Percentiles rank a stretch among this genome's conserved stretches.
These are phyloP conservation scores for Fusarium praegraminearum DNA, from an alignment of 2,329 filamentous ascomycete species.

Conservation along the genomic window DNA sequence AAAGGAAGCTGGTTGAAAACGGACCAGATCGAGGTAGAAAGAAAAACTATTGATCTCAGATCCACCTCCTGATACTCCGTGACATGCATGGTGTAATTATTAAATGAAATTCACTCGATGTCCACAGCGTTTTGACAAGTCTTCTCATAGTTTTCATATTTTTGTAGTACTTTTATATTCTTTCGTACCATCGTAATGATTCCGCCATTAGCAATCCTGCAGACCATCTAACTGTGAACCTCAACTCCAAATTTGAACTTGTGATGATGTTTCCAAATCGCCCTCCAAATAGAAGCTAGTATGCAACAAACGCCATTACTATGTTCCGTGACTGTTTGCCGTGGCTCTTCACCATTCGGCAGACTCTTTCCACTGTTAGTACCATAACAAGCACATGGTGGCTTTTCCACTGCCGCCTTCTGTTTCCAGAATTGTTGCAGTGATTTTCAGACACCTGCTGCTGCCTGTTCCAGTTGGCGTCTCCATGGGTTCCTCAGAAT, in stretches of 20 bases:
- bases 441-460: background rate
- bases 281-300: background rate
- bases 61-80: background rate
- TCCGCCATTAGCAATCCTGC: background rate
- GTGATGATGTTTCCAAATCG: background rate
- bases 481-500: background rate
- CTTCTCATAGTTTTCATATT: constrained; percentile 5
- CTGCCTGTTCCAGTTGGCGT: background rate
- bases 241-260: background rate
- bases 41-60: constrained; percentile 28
- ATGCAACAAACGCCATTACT: background rate
- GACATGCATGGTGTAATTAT: background rate
- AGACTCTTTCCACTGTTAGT: background rate
- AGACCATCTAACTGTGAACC: background rate
- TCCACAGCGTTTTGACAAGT: background rate
- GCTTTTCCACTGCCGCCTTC: background rate
- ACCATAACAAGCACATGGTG: background rate
- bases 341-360: background rate
- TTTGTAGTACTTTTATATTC: constrained; percentile 18
- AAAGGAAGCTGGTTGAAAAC: constrained; percentile 9
- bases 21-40: constrained; percentile 32
- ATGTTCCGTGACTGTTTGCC: background rate
- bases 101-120: background rate
- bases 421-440: background rate
- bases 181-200: constrained; percentile 4